Conservation (phyloP, 192 early-diverging fungal genomes). For the Linnemannia schmuckeri region DNA sequence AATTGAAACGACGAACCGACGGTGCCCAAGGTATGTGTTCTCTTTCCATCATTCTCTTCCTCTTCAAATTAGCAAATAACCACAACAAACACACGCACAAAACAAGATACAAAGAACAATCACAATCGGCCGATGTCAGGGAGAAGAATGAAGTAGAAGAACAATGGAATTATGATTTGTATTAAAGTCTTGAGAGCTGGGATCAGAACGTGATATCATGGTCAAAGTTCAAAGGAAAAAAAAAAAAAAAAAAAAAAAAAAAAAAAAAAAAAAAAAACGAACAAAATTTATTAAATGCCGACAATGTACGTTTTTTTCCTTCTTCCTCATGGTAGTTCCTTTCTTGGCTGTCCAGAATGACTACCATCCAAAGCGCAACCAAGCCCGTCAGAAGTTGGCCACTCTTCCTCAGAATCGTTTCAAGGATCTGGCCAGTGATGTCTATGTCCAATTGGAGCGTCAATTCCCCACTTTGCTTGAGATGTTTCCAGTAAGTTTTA, state of each 20-base stretch:
- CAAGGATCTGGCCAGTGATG: constrained; percentile 93
- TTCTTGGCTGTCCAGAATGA: constrained; percentile 87
- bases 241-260: no score
- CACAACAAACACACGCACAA: not conserved
- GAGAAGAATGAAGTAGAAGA: constrained; percentile 3
- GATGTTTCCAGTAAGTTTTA: constrained; percentile 48
- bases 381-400: constrained; percentile 96
- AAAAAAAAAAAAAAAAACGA: no score
- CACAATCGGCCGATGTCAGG: not conserved
- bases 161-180: not conserved
- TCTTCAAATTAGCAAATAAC: not conserved
- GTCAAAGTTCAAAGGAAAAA: not conserved
- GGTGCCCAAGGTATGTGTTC: constrained; percentile 66
- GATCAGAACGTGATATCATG: not conserved
- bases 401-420: constrained; percentile 89
- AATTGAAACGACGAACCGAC: constrained; percentile 80
- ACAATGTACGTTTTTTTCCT: not conserved
- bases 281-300: not conserved
- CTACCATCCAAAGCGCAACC: constrained; percentile 96
- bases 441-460: constrained; percentile 80
- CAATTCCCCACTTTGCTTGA: constrained; percentile 69
- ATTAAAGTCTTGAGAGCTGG: constrained; percentile 9
- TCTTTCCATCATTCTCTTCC: not conserved
- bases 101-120: not conserved
- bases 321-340: constrained; percentile 65